phyloP scores from a whole-genome alignment of 106 monocot species.

The Platanthera guangdongensis region DNA sequence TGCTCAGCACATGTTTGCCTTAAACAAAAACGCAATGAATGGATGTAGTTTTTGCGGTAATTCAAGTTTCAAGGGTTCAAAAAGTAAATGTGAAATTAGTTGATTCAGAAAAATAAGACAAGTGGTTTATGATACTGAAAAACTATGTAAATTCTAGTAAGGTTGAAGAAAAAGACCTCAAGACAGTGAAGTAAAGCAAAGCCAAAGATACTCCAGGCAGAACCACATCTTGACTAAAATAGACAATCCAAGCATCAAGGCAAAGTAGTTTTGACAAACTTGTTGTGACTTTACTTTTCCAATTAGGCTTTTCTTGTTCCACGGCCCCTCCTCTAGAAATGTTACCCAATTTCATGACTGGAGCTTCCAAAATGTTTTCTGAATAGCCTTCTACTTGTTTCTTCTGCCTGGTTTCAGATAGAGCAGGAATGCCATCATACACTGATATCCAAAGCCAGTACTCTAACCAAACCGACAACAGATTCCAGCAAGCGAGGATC shows the following conservation, averaged over 20 bases:
- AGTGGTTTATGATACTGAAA: background rate
- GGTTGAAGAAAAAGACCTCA: constrained; percentile 35
- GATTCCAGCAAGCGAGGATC: constrained; percentile 65
- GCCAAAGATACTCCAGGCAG: constrained; percentile 80
- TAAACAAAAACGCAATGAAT: background rate
- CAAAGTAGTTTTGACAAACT: constrained; percentile 34
- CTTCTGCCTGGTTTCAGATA: constrained; percentile 34
- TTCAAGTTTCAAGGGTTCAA: background rate
- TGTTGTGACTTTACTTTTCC: constrained; percentile 24
- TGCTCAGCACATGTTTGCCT: background rate
- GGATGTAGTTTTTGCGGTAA: background rate
- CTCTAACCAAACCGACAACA: constrained; percentile 61
- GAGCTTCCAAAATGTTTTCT: constrained; percentile 7
- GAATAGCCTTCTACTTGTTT: constrained; percentile 16
- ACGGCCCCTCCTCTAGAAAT: constrained; percentile 7
- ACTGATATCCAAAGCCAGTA: constrained; percentile 87
- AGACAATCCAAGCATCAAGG: constrained; percentile 69
- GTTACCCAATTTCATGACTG: constrained; percentile 5
- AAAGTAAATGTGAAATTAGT: background rate
- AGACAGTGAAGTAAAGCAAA: constrained; percentile 81
- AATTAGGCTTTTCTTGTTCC: constrained; percentile 12
- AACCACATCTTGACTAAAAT: constrained; percentile 72
- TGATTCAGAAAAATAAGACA: background rate
- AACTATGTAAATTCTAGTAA: background rate
- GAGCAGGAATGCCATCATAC: constrained; percentile 66